phyloP scores from a whole-genome alignment of 139 green algal genomes.

The Pseudopediastrum boryanum region DNA sequence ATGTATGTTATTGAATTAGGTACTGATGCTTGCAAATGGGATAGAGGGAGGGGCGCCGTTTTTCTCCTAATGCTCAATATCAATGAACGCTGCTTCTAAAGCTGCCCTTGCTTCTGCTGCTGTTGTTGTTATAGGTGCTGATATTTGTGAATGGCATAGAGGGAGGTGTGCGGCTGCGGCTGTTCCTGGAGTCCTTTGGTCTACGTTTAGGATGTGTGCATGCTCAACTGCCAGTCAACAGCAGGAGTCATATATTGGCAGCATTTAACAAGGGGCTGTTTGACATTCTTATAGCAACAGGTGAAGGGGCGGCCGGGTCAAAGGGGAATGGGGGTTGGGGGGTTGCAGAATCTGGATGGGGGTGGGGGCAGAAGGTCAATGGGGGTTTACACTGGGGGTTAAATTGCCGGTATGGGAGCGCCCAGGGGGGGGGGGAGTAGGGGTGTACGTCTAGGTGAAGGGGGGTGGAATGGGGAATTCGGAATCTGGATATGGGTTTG shows the following conservation, averaged over 20 bases:
- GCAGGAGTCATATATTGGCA: conserved; percentile 58
- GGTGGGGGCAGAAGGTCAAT: no score
- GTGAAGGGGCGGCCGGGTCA: no score
- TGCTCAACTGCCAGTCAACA: conserved; percentile 88
- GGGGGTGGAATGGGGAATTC: no score
- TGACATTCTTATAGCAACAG: conserved; percentile 92
- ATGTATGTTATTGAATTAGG: conserved; percentile 39
- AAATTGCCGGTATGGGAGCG: no score
- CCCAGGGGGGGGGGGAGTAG: no score
- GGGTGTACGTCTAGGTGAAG: no score
- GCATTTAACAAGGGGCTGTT: conserved; percentile 83
- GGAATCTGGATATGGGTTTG: no score
- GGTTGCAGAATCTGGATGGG: no score
- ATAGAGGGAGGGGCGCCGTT: no score
- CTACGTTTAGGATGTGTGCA: conserved; percentile 81
- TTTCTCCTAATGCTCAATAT: not conserved
- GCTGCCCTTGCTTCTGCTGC: not conserved
- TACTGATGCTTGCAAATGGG: conserved; percentile 97
- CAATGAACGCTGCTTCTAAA: not conserved
- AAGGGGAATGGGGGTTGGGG: no score
- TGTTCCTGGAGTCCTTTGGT: conserved; percentile 96
- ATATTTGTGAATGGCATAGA: conserved; percentile 93
- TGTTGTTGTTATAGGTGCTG: conserved; percentile 59
- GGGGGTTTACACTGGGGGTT: no score
- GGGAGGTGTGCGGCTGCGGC: conserved; percentile 61